A percentile compares a stretch with the other conserved stretches of the same genome.
These are phyloP conservation scores for Penicillium angulare DNA, from an alignment of 495 filamentous ascomycete genomes.

Conservation along the genomic window DNA sequence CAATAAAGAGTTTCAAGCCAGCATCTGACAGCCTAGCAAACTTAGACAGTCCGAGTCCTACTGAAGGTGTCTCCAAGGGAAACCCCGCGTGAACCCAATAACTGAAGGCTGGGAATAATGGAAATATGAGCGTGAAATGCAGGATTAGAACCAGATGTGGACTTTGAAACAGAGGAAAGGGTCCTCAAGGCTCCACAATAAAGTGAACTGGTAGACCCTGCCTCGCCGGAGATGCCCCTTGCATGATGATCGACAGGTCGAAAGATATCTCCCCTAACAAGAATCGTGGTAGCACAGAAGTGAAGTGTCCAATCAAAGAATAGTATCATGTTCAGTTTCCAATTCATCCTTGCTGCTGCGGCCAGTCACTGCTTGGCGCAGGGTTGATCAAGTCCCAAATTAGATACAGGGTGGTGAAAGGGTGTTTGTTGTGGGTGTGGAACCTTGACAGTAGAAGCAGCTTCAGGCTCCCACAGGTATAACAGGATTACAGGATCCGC, in stretches of 20 bases:
- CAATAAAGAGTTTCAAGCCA: no score
- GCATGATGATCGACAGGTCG: constrained; percentile 12
- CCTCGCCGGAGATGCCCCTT: constrained; percentile 9
- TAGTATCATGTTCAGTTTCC: neutral
- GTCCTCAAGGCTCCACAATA: neutral
- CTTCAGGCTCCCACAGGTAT: no score
- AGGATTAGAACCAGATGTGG: no score
- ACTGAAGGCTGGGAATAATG: no score
- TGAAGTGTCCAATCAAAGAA: neutral
- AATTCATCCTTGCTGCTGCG: constrained; percentile 1
- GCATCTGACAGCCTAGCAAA: no score
- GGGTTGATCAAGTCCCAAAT: neutral
- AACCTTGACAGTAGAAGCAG: neutral
- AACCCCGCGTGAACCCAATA: no score
- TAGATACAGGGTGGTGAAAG: neutral
- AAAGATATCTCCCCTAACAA: constrained; percentile 1
- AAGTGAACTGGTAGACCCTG: no score
- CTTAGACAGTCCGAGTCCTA: no score
- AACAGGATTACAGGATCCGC: neutral
- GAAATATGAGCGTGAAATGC: no score
- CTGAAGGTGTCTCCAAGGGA: no score
- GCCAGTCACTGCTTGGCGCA: neutral
- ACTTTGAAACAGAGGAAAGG: neutral
- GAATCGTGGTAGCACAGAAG: neutral
- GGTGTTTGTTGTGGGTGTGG: neutral